Conservation (phyloP, 139 green algal species). For the Mesotaenium endlicherianum region DNA sequence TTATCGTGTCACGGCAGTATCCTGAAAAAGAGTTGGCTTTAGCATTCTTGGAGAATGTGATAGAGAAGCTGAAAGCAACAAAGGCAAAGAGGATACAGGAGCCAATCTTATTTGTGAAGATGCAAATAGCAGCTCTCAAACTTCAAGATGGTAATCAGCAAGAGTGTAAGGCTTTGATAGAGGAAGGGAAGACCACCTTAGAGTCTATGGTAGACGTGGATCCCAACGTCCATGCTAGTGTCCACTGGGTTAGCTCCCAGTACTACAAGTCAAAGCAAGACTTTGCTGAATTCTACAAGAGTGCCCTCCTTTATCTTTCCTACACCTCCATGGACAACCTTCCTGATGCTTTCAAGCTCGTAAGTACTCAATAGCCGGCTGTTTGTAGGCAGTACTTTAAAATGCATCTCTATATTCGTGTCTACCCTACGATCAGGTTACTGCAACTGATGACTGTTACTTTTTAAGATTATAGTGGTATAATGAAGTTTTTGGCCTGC, state of each 20-base stretch:
- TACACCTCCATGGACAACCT: constrained; percentile 83
- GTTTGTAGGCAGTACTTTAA: not conserved
- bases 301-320: constrained; percentile 83
- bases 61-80: constrained; percentile 67
- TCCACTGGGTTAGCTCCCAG: constrained; percentile 80
- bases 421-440: not conserved
- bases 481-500: no score
- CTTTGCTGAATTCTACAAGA: constrained; percentile 89
- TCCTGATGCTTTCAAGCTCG: constrained; percentile 67
- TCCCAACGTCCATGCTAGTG: constrained; percentile 77
- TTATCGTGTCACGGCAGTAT: constrained; percentile 61
- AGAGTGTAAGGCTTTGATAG: constrained; percentile 65
- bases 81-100: constrained; percentile 59
- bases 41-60: constrained; percentile 68
- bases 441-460: not conserved
- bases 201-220: constrained; percentile 75
- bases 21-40: constrained; percentile 54
- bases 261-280: constrained; percentile 81
- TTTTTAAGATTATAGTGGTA: no score
- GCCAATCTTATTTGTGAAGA: constrained; percentile 80
- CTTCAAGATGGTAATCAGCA: constrained; percentile 57
- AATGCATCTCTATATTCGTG: not conserved
- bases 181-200: constrained; percentile 74
- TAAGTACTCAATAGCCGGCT: constrained; percentile 12
- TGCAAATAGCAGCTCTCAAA: constrained; percentile 82